A percentile compares a stretch with the other conserved stretches of the same genome.
These are phyloP conservation scores for Fusarium odoratissimum DNA, from an alignment of 2,329 filamentous ascomycete species.

Conservation along the genomic window DNA sequence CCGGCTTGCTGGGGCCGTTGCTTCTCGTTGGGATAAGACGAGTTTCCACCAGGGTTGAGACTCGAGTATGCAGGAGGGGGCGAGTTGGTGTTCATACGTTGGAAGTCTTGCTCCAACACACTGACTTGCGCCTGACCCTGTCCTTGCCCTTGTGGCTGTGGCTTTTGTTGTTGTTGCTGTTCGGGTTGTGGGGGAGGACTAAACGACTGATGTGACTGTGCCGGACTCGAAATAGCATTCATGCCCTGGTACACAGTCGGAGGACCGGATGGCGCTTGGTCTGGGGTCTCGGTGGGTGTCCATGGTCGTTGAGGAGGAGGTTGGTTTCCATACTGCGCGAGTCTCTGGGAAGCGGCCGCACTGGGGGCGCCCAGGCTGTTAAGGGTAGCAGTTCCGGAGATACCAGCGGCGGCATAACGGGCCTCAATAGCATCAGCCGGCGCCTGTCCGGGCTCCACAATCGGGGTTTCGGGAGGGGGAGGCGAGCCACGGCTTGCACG, in stretches of 20 bases:
- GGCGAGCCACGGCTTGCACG: conserved; percentile 92
- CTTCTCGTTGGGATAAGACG: conserved; percentile 85
- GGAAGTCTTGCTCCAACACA: conserved; percentile 87
- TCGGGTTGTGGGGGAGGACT: conserved; percentile 56
- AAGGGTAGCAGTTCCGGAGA: conserved; percentile 85
- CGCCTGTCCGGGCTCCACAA: conserved; percentile 76
- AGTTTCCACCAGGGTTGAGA: conserved; percentile 64
- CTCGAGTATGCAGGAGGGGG: conserved; percentile 97
- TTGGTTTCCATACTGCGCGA: conserved; percentile 77
- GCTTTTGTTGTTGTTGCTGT: conserved; percentile 33
- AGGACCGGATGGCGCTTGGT: conserved; percentile 86
- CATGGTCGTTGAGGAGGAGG: conserved; percentile 72
- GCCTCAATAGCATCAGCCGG: conserved; percentile 88
- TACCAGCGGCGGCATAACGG: conserved; percentile 89
- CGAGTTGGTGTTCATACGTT: conserved; percentile 82
- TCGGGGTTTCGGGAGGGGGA: conserved; percentile 91
- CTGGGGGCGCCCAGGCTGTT: conserved; percentile 78
- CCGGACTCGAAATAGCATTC: conserved; percentile 71
- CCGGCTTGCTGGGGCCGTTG: conserved; percentile 59
- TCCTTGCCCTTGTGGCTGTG: conserved; percentile 49
- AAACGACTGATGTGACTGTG: conserved; percentile 48
- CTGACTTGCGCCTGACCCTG: conserved; percentile 64
- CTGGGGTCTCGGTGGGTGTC: conserved; percentile 94
- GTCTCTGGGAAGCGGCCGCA: conserved; percentile 82
- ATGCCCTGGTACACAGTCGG: conserved; percentile 92